Percentiles rank a stretch among this genome's conserved stretches.
phyloP scores from a whole-genome alignment of 805 yeast genomes.

The Saccharomycopsis synnaedendra region DNA sequence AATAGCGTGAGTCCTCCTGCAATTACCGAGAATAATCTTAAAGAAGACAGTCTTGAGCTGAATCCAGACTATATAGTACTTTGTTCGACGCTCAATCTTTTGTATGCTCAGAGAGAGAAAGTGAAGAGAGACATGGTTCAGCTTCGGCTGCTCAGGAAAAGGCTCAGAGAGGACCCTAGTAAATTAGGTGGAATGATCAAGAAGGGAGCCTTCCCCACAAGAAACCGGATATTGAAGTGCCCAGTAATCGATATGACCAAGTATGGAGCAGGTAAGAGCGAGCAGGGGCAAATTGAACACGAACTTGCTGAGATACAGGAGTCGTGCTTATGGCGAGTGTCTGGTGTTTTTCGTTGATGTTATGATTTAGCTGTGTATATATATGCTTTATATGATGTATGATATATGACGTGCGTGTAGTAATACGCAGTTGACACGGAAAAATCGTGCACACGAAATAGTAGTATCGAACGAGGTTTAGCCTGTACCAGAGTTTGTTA shows the following conservation, averaged over 20 bases:
- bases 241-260: conserved; percentile 15
- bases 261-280: conserved; percentile 9
- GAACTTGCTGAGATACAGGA: neutral
- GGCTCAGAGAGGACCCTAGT: conserved; percentile 5
- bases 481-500: too few species aligned
- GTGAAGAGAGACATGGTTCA: conserved; percentile 9
- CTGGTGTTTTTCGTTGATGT: conserved; percentile 2
- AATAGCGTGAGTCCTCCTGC: too few species aligned
- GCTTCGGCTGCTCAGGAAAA: conserved; percentile 6
- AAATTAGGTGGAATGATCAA: neutral
- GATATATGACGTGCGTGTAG: too few species aligned
- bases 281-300: neutral
- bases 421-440: too few species aligned
- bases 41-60: neutral
- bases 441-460: too few species aligned
- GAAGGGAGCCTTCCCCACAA: conserved; percentile 4
- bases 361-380: neutral
- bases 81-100: conserved; percentile 12
- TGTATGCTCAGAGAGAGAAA: conserved; percentile 10
- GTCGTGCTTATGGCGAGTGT: neutral
- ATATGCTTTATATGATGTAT: neutral
- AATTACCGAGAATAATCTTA: too few species aligned
- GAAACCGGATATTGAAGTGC: conserved; percentile 13
- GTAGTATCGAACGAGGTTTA: too few species aligned
- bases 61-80: conserved; percentile 15